Conservation (phyloP, 1,284 basidiomycete species). For the Rhodotorula sp. region DNA sequence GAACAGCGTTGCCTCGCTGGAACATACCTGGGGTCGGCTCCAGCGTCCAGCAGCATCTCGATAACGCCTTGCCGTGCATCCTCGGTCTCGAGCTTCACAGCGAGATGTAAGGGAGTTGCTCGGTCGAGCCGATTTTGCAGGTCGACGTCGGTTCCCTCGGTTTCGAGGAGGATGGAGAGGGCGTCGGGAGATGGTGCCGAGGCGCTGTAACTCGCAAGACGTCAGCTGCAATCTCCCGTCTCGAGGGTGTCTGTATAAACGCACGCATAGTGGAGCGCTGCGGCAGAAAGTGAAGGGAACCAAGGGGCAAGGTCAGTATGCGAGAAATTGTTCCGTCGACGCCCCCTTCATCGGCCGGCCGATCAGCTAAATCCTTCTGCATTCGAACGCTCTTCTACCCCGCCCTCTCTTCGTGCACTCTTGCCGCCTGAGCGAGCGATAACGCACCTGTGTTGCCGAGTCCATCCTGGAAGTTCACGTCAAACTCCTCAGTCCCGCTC, state of each 20-base stretch:
- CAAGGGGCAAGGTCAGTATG: background rate
- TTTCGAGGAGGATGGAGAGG: conserved; percentile 68
- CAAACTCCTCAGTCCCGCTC: conserved; percentile 48
- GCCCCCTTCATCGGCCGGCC: background rate
- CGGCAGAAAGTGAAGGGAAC: background rate
- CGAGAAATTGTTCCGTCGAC: too few species aligned
- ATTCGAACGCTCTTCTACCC: too few species aligned
- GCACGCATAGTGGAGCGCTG: conserved; percentile 78
- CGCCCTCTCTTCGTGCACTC: background rate
- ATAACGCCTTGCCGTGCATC: conserved; percentile 61
- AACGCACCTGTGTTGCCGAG: conserved; percentile 35
- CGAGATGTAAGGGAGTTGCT: conserved; percentile 80
- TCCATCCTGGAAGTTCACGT: conserved; percentile 74
- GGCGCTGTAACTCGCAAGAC: conserved; percentile 50
- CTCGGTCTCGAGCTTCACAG: conserved; percentile 62
- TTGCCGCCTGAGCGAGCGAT: too few species aligned
- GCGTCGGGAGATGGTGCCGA: conserved; percentile 59
- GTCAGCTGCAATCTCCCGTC: background rate
- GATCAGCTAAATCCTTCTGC: background rate
- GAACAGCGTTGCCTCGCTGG: background rate
- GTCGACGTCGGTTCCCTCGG: conserved; percentile 79
- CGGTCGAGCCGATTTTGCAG: conserved; percentile 68
- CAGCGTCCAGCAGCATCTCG: conserved; percentile 68
- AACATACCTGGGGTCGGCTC: conserved; percentile 67
- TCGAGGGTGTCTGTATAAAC: conserved; percentile 43